phyloP scores from a whole-genome alignment of 352 stramenopile genomes.

The Globisporangium spinosum region DNA sequence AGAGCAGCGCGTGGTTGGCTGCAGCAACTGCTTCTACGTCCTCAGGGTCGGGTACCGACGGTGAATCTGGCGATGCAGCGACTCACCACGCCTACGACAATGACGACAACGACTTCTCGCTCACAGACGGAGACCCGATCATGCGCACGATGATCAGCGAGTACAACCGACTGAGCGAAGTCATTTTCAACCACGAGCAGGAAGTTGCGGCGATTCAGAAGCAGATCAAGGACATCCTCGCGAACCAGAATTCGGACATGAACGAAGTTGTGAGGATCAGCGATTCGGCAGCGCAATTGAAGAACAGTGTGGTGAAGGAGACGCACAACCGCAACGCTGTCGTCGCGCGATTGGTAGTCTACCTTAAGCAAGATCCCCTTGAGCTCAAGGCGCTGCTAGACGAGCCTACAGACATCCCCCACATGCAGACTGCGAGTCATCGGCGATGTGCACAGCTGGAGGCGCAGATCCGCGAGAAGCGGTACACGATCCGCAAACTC shows the following conservation, averaged over 20 bases:
- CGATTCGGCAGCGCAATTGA: constrained; percentile 11
- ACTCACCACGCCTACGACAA: constrained; percentile 4
- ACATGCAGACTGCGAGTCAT: constrained; percentile 47
- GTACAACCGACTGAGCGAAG: constrained; percentile 51
- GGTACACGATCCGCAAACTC: constrained; percentile 27
- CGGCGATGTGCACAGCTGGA: constrained; percentile 43
- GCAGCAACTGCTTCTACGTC: constrained; percentile 9
- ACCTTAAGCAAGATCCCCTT: constrained; percentile 36
- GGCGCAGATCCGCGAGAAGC: constrained; percentile 34
- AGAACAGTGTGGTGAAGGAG: constrained; percentile 14
- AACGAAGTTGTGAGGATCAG: constrained; percentile 24
- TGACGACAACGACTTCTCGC: constrained; percentile 11
- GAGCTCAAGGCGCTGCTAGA: constrained; percentile 42
- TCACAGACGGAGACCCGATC: constrained; percentile 49
- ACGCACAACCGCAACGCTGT: constrained; percentile 45
- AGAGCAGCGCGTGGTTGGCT: constrained; percentile 14
- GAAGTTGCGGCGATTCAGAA: constrained; percentile 25
- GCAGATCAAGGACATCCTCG: constrained; percentile 37
- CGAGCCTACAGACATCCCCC: constrained; percentile 33
- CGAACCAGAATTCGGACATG: constrained; percentile 30
- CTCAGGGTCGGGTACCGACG: neutral
- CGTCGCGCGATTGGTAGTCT: constrained; percentile 43
- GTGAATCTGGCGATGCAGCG: neutral
- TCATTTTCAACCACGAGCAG: constrained; percentile 46
- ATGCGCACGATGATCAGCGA: constrained; percentile 47